Conservation (phyloP, 257 asterid species). For the Solanum ahanhuiri region DNA sequence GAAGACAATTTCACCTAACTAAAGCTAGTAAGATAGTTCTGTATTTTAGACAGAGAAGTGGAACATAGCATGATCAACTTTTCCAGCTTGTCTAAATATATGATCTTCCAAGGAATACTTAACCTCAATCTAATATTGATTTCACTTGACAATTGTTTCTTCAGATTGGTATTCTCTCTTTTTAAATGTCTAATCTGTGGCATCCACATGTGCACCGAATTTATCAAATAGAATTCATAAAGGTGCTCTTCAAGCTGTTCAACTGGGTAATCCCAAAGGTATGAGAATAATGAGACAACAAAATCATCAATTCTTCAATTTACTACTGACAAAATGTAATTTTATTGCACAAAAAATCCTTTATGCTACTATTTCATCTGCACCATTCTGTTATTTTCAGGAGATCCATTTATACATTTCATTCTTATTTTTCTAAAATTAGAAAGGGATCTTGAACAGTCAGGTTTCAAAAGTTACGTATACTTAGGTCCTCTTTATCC, state of each 20-base stretch:
- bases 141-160: neutral
- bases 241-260: neutral
- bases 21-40: neutral
- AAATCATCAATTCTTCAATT: neutral
- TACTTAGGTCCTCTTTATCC: neutral
- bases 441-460: neutral
- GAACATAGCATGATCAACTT: neutral
- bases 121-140: neutral
- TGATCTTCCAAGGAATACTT: neutral
- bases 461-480: neutral
- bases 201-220: neutral
- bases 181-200: neutral
- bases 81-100: neutral
- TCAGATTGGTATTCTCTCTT: neutral
- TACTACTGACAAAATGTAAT: neutral
- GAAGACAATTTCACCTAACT: neutral
- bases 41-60: neutral
- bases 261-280: neutral
- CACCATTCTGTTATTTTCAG: neutral
- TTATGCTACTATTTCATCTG: neutral
- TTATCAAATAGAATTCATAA: neutral
- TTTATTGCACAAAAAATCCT: neutral
- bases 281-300: neutral
- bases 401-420: neutral
- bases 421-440: neutral